phyloP scores from a whole-genome alignment of 2,329 filamentous ascomycete species.

The Erysiphe pulchra region DNA sequence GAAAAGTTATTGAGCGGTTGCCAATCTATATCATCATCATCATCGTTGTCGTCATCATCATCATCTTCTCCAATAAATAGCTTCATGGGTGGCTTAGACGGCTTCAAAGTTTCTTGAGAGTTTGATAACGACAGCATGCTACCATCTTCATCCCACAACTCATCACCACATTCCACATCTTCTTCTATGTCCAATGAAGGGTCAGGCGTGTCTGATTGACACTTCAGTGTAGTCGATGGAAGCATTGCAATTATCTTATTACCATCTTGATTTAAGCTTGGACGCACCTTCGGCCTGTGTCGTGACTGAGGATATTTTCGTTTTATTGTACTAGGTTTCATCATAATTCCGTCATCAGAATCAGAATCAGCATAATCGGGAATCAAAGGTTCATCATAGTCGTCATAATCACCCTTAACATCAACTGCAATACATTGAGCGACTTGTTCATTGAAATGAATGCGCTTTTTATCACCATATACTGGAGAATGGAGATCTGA shows the following conservation, averaged over 20 bases:
- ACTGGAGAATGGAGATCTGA: conserved; percentile 38
- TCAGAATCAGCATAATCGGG: conserved; percentile 26
- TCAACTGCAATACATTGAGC: conserved; percentile 91
- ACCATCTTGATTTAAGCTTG: conserved; percentile 19
- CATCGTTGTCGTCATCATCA: conserved; percentile 25
- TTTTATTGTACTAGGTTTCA: conserved; percentile 40
- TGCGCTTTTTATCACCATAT: conserved; percentile 57
- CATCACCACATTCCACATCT: conserved; percentile 35
- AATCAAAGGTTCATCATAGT: conserved; percentile 21
- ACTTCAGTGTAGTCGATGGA: conserved; percentile 40
- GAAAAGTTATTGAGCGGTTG: conserved; percentile 13
- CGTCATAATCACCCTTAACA: conserved; percentile 49
- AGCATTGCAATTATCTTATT: conserved; percentile 43
- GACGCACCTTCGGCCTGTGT: conserved; percentile 17
- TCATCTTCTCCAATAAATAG: conserved; percentile 30
- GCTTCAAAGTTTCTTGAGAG: conserved; percentile 60
- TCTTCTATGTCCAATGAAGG: conserved; percentile 20
- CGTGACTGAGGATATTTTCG: conserved; percentile 15
- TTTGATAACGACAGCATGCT: conserved; percentile 30
- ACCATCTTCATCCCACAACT: conserved; percentile 16
- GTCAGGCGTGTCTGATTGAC: conserved; percentile 33
- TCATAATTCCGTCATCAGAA: conserved; percentile 36
- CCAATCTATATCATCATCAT: conserved; percentile 27
- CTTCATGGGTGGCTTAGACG: conserved; percentile 30
- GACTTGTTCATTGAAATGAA: conserved; percentile 91